These are phyloP conservation scores for Apiospora aurea DNA, from an alignment of 2,329 filamentous ascomycete genomes.

Conservation along the genomic window DNA sequence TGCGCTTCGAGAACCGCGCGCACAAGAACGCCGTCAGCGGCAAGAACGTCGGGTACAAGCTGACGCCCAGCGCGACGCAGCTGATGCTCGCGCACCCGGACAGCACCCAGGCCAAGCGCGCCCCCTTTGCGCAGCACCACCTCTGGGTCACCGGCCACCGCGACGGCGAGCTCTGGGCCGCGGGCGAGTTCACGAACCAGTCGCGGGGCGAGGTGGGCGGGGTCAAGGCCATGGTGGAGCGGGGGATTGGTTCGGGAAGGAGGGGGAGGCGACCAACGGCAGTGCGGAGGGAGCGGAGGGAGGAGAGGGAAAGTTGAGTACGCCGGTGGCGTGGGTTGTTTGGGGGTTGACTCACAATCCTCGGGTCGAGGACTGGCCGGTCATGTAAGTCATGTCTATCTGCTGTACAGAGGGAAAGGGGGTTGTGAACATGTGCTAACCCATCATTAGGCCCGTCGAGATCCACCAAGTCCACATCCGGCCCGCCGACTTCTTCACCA, in stretches of 20 bases:
- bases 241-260: slow-evolving; percentile 54
- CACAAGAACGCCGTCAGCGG: slow-evolving; percentile 56
- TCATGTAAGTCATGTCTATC: slow-evolving; percentile 50
- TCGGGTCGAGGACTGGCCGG: slow-evolving; percentile 57
- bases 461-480: slow-evolving; percentile 54
- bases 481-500: slow-evolving; percentile 55
- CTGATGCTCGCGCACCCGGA: slow-evolving; percentile 54
- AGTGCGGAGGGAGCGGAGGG: slow-evolving; percentile 24
- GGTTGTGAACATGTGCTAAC: background rate
- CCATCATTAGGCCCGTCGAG: slow-evolving; percentile 52
- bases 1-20: slow-evolving; percentile 56
- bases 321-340: slow-evolving; percentile 60
- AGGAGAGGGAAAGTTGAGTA: slow-evolving; percentile 50
- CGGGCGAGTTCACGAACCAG: slow-evolving; percentile 60
- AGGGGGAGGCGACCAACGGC: slow-evolving; percentile 27
- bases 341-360: slow-evolving; percentile 58
- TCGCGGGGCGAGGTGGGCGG: slow-evolving; percentile 51
- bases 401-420: background rate
- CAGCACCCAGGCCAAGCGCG: slow-evolving; percentile 52
- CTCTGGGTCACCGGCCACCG: slow-evolving; percentile 58
- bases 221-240: slow-evolving; percentile 53
- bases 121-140: slow-evolving; percentile 54
- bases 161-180: slow-evolving; percentile 58
- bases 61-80: slow-evolving; percentile 53
- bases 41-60: slow-evolving; percentile 58